Evolutionary conservation across 257 asterid genomes (phyloP), one percentile per base, ranked within the genome.

Genomic region (Orobanche coerulescens): DNA sequence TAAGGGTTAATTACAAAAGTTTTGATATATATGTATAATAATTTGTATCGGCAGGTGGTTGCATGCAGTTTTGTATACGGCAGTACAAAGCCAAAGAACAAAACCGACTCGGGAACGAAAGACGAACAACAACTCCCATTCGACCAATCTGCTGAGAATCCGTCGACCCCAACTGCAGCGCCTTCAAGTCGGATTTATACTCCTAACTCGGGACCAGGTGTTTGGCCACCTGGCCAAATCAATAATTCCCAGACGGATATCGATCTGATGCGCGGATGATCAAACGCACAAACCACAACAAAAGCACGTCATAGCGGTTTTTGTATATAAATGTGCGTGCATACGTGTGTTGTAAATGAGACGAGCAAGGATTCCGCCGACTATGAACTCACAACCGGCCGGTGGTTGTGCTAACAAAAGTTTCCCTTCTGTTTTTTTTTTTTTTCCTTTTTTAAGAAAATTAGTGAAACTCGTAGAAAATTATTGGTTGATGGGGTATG

Each of bases 21-120:
- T n/a, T n/a, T n/a, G n/a, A n/a, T n/a, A n/a, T n/a, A n/a, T n/a
- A n/a, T n/a, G n/a, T n/a, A 7, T 44, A 5, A 43, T 14, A 10
- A 23, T 49, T 30, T 43, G 1, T 61, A 36, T 20, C 36, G 64
- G 60, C 81, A 90, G 97, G 90, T 86, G 25, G 92, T 84, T 8
- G 86, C 80, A 2, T 82, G 97, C 82, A 90, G 97, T 67, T 90
- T 90, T 58, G 90, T 90, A 9, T 85, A 86, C 40, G 90, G 88
- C 19, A 69, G 77, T 36, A 50, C 85, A 15, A 86, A 92, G 67
- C 81, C 77, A 13, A 86, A 84, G 80, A 59, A 26, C 73, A 81
- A 74, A 63, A n/a, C 65, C 0, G 94, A 81, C 39, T 65, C 75
- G 0, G 83, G 62, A 20, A 51, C 65, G 0, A 59, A 67, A 57